Percentiles rank a stretch among this genome's conserved stretches.
Conservation (phyloP, 75 land plant species). For the Ceratopteris richardii region DNA sequence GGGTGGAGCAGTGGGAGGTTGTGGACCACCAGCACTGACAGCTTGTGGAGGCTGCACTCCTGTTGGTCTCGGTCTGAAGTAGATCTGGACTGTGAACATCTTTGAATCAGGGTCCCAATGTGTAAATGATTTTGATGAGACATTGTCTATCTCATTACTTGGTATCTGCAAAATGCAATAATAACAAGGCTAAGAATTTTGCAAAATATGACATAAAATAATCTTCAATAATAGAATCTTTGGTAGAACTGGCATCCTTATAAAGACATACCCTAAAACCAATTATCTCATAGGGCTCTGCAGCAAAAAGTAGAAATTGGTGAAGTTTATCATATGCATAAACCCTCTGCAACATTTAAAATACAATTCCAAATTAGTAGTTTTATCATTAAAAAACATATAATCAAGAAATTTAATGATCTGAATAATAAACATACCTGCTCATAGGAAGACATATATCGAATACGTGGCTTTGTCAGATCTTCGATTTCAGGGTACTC, state of each 20-base stretch:
- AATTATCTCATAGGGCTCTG: constrained; percentile 96
- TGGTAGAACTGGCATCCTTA: too few relatives aligned
- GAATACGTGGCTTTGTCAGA: constrained; percentile 68
- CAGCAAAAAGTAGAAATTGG: constrained; percentile 91
- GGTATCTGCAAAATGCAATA: constrained; percentile 58
- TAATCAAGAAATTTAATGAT: background rate
- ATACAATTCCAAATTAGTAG: background rate
- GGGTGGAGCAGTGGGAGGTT: constrained; percentile 12
- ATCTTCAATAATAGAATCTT: background rate
- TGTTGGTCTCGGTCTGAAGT: constrained; percentile 72
- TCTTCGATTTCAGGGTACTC: constrained; percentile 99
- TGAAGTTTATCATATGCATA: constrained; percentile 71
- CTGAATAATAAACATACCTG: constrained; percentile 41
- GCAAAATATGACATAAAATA: background rate
- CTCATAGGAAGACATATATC: constrained; percentile 98
- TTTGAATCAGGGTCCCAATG: constrained; percentile 98
- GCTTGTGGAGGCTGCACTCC: constrained; percentile 26
- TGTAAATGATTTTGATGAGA: constrained; percentile 81
- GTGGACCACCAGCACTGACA: constrained; percentile 37
- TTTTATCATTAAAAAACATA: background rate
- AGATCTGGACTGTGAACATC: constrained; percentile 93
- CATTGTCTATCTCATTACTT: constrained; percentile 93
- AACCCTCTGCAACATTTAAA: constrained; percentile 42
- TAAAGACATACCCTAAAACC: constrained; percentile 66
- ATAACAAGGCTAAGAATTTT: background rate